Percentiles rank a stretch among this genome's conserved stretches.
Conservation (phyloP, 352 stramenopile species). For the Pythium phragmiticola region DNA sequence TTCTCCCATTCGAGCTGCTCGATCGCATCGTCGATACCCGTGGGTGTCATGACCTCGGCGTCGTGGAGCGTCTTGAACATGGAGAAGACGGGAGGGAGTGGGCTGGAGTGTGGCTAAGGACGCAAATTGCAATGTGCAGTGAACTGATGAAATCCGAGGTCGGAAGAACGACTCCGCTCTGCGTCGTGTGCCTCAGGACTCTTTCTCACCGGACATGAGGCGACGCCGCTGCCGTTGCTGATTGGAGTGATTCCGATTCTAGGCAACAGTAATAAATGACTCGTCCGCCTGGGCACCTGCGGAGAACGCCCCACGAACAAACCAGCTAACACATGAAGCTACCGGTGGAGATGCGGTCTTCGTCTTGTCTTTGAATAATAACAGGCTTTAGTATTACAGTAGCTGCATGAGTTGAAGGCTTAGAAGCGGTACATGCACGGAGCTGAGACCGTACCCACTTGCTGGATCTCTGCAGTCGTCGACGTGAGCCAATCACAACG, state of each 20-base stretch:
- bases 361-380: too few species aligned
- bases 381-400: too few species aligned
- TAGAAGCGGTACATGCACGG: neutral
- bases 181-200: neutral
- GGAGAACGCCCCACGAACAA: conserved; percentile 1
- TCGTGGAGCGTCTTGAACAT: conserved; percentile 1
- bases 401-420: neutral
- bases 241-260: conserved; percentile 4
- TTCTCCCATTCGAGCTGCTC: conserved; percentile 8
- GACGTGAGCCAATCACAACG: neutral
- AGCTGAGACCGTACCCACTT: conserved; percentile 2
- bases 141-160: neutral
- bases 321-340: neutral
- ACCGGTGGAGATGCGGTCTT: too few species aligned
- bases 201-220: neutral
- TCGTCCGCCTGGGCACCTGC: neutral
- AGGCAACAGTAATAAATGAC: neutral
- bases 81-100: neutral
- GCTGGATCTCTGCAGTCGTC: conserved; percentile 5
- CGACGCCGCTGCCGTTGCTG: neutral
- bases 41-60: neutral
- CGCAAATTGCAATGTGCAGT: neutral
- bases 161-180: neutral
- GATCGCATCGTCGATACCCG: conserved; percentile 2
- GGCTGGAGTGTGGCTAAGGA: neutral